Evolutionary conservation across 2,329 filamentous ascomycete species (phyloP).

Genomic region (Saccharata proteae): DNA sequence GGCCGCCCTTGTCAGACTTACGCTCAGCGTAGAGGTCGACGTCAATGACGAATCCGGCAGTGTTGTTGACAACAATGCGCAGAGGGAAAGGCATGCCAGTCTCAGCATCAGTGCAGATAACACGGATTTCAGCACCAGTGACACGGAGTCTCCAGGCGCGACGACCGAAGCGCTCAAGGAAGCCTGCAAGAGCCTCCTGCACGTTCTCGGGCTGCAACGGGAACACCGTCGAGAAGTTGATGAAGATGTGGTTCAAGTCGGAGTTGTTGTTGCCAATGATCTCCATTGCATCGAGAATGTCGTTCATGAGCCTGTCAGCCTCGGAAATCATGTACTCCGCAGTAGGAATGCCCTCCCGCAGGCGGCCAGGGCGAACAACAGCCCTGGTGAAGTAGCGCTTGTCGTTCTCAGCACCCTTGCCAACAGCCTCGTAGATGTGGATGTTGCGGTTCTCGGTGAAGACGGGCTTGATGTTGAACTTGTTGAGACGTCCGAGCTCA

Average conservation of each 20-base stretch:
- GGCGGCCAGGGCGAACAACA: slow-evolving; percentile 83
- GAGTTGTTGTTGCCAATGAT: slow-evolving; percentile 99
- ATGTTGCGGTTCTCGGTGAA: slow-evolving; percentile 99
- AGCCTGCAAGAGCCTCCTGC: slow-evolving; percentile 83
- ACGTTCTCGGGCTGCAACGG: slow-evolving; percentile 81
- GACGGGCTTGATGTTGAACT: slow-evolving; percentile 96
- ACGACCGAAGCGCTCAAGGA: slow-evolving; percentile 91
- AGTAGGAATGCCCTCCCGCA: slow-evolving; percentile 96
- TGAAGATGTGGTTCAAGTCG: slow-evolving; percentile 99
- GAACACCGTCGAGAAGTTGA: slow-evolving; percentile 98
- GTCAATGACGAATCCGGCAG: slow-evolving; percentile 93
- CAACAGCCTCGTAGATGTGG: slow-evolving; percentile 93
- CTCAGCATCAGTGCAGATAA: slow-evolving; percentile 83
- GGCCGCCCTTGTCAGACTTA: slow-evolving; percentile 86
- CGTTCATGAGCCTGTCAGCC: slow-evolving; percentile 90
- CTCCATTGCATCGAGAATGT: slow-evolving; percentile 93
- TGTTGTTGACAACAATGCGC: slow-evolving; percentile 95
- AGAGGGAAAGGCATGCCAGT: slow-evolving; percentile 82
- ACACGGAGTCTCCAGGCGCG: slow-evolving; percentile 95
- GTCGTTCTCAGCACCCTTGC: slow-evolving; percentile 89
- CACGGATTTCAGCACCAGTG: slow-evolving; percentile 93
- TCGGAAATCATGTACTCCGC: slow-evolving; percentile 97
- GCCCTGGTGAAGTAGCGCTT: slow-evolving; percentile 98
- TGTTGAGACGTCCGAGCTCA: slow-evolving; percentile 82
- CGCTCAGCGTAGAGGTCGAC: slow-evolving; percentile 96